Evolutionary conservation across 176 grass and related monocot genomes (phyloP).

Genomic region (Dactylis glomerata): DNA sequence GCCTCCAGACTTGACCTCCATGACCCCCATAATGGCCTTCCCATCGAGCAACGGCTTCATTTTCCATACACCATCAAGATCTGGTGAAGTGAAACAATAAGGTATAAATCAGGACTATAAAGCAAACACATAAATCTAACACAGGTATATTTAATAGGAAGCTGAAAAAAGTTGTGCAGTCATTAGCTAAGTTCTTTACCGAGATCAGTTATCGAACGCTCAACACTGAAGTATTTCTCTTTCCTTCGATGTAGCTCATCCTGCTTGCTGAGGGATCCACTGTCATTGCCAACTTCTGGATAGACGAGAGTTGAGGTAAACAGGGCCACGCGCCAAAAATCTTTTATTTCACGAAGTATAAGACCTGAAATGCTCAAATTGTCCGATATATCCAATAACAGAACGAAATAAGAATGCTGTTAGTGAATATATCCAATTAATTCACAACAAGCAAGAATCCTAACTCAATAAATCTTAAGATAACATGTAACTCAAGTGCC

Average conservation of each 20-base stretch:
- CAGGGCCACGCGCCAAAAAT: slow-evolving; percentile 77
- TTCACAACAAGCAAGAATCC: neutral
- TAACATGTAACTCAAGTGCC: neutral
- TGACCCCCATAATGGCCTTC: slow-evolving; percentile 77
- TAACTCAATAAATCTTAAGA: slow-evolving; percentile 4
- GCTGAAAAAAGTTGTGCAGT: neutral
- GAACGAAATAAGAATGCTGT: neutral
- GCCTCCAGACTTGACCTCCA: slow-evolving; percentile 86
- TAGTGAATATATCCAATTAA: neutral
- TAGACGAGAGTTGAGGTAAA: slow-evolving; percentile 51
- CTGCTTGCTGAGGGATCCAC: slow-evolving; percentile 28
- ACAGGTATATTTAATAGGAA: neutral
- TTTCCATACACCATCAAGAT: slow-evolving; percentile 81
- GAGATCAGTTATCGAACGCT: slow-evolving; percentile 53
- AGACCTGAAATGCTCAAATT: slow-evolving; percentile 51
- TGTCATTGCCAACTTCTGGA: slow-evolving; percentile 20
- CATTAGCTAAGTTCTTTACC: slow-evolving; percentile 39
- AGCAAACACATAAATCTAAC: neutral
- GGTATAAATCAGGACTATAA: neutral
- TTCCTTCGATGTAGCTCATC: slow-evolving; percentile 45
- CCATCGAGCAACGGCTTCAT: slow-evolving; percentile 80
- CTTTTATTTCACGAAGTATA: slow-evolving; percentile 85
- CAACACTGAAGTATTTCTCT: slow-evolving; percentile 48
- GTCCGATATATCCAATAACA: neutral
- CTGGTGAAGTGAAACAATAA: slow-evolving; percentile 24